Evolutionary conservation across 2,329 filamentous ascomycete species (phyloP), one percentile per base, ranked within the genome.

Genomic region (Pseudogymnoascus sp.): DNA sequence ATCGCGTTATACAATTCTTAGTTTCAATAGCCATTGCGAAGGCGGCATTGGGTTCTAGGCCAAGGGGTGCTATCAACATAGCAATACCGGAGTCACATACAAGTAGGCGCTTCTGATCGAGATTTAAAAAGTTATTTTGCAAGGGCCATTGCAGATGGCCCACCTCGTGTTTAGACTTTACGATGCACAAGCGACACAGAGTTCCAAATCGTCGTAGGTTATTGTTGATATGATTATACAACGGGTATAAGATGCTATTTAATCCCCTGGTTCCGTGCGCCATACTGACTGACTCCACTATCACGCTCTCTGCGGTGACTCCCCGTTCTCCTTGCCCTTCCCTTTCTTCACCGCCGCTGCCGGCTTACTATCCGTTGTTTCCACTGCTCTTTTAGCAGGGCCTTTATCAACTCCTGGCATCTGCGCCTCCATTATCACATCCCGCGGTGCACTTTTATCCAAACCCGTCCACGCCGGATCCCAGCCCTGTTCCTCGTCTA

Each of bases 401-500:
- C 38, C 59, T 2, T 65, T 44, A 23, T 68, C 64, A 15, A 38
- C 60, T 17, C 66, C 67, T 61, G 67, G 65, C 7, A 69, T 17
- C 31, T 70, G 62, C 29, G 64, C 65, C 26, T 69, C 65, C 4
- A 68, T 69, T 10, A 70, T 67, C 3, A 71, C 68, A 65, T 71
- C 70, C 29, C 67, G 68, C 3, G 72, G 72, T 7, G 67, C 71
- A 63, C 70, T 72, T 17, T 62, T 50, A 65, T 73, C 72, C 21
- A 73, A 46, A 1, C 71, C 71, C 37, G 65, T 63, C 71, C 71
- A 74, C 4, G 64, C 59, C 10, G 66, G 64, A 17, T 66, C 67
- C 72, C 72, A 73, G 7, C 72, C 71, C 61, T 71, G 66, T 11
- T 53, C 31, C 21, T 68, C 62, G 60, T 72, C 71, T 11, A 71